Evolutionary conservation across 495 filamentous ascomycete species (phyloP), one percentile per base, ranked within the genome.

Genomic region (Penicillium pancosmium): DNA sequence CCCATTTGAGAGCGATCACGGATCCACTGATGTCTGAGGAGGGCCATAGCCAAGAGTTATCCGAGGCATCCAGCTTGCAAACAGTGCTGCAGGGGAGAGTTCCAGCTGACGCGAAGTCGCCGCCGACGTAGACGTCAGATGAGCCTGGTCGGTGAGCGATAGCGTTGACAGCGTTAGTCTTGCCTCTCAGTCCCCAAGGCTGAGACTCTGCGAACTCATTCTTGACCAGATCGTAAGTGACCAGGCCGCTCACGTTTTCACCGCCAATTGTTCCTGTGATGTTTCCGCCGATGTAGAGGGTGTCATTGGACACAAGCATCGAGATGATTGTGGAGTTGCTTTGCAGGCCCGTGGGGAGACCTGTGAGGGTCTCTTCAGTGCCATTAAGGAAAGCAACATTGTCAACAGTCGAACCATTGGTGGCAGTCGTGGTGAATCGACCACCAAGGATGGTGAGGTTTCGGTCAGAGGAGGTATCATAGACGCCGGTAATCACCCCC

Each of bases 381-480:
- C 81, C 80, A 59, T 90, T 83, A 55, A 97, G 80, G 66, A 98
- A 79, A 31, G 87, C 78, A 15, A 99, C 79, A 65, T 97, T 97
- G 54, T 90, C 74, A 55, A 97, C 80, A 4, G 77, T 77, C 0
- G 87, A 88, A 16, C 88, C 91, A 63, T 92, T 82, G 44, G 79
- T 84, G 23, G 82, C 83, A 15, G 77, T 85, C 4, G 91, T 86
- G 34, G 81, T 83, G 70, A 99, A 99, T 60, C 92, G 90, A 2
- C 94, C 94, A 55, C 90, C 95, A 40, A 97, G 78, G 27, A 97
- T 83, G 5, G 95, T 98, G 27, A 93, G 75, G 65, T 98, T 97
- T 53, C 84, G 81, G 40, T 76, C 78, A 52, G 82, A 85, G 31
- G 77, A 75, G 15, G 78, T 80, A 67, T 97, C 91, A 69, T 93